Percentiles rank a stretch among this genome's conserved stretches.
Evolutionary conservation across 495 filamentous ascomycete genomes (phyloP).

Genomic region (Hypoxylon fragiforme): DNA sequence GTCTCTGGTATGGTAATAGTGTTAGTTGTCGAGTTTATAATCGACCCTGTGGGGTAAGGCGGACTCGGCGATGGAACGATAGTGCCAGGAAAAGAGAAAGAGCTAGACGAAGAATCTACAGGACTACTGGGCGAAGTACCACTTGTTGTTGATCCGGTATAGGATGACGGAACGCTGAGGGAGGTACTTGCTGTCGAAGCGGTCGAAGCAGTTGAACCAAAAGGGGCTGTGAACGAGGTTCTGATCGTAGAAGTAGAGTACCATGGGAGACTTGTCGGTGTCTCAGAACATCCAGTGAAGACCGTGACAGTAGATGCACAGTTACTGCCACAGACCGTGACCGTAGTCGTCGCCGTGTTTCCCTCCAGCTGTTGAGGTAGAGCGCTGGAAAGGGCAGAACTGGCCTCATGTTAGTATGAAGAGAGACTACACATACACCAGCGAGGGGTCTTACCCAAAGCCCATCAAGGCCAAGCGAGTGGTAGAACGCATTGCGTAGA

Average conservation of each 20-base stretch:
- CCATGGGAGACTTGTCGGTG: slow-evolving; percentile 5
- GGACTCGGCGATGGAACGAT: neutral
- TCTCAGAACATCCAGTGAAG: slow-evolving; percentile 22
- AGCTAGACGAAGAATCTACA: slow-evolving; percentile 2
- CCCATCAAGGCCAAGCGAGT: slow-evolving; percentile 30
- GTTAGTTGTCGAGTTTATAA: slow-evolving; percentile 2
- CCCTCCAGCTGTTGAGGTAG: slow-evolving; percentile 21
- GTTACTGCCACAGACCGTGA: slow-evolving; percentile 30
- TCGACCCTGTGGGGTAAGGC: slow-evolving; percentile 3
- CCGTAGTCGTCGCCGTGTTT: slow-evolving; percentile 30
- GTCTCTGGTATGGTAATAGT: neutral
- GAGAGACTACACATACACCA: neutral
- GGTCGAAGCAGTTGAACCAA: neutral
- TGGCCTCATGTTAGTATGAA: slow-evolving; percentile 19
- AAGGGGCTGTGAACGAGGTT: slow-evolving; percentile 6
- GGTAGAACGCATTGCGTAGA: slow-evolving; percentile 21
- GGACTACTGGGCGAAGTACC: slow-evolving; percentile 6
- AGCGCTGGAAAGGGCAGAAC: slow-evolving; percentile 20
- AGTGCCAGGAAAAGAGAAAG: neutral
- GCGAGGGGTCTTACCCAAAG: slow-evolving; percentile 23
- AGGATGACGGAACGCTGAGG: slow-evolving; percentile 3
- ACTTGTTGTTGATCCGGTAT: neutral
- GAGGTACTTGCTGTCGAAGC: neutral
- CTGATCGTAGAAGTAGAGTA: slow-evolving; percentile 21
- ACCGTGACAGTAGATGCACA: slow-evolving; percentile 37